These are phyloP conservation scores for Dittrichia graveolens DNA, from an alignment of 129 eudicot species.

Conservation along the genomic window DNA sequence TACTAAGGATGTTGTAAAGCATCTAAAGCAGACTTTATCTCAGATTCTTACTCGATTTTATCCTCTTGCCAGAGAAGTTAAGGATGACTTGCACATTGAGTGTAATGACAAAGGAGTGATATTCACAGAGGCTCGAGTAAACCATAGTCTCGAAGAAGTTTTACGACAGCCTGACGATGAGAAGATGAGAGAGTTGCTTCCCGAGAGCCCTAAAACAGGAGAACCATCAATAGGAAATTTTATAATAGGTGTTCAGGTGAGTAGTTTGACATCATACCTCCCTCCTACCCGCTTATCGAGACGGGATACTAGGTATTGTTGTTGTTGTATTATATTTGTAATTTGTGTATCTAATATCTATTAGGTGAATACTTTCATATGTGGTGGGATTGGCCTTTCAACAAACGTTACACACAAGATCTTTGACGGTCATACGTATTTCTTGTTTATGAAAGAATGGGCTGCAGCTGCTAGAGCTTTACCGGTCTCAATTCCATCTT, in stretches of 20 bases:
- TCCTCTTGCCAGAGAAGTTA: slow-evolving; percentile 28
- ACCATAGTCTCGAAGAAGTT: slow-evolving; percentile 6
- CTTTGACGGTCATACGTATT: slow-evolving; percentile 24
- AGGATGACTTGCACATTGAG: slow-evolving; percentile 4
- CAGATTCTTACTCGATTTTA: slow-evolving; percentile 28
- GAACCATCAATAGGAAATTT: background rate
- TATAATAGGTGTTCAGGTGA: slow-evolving; percentile 2
- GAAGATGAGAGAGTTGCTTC: background rate
- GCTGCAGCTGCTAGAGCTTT: slow-evolving; percentile 24
- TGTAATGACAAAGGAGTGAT: slow-evolving; percentile 26
- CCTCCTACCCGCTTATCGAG: too few relatives aligned
- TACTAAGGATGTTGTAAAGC: background rate
- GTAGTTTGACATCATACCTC: background rate
- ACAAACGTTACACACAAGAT: slow-evolving; percentile 21
- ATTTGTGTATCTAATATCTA: background rate
- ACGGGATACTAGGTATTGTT: too few relatives aligned
- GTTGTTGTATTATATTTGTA: background rate
- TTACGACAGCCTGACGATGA: slow-evolving; percentile 9
- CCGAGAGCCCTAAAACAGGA: slow-evolving; percentile 3
- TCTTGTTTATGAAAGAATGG: slow-evolving; percentile 30
- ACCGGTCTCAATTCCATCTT: background rate
- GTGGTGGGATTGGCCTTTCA: slow-evolving; percentile 35
- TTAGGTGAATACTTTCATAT: slow-evolving; percentile 24
- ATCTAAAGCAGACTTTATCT: slow-evolving; percentile 22
- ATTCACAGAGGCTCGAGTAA: slow-evolving; percentile 28